These are phyloP conservation scores for Vittaforma corneae DNA, from an alignment of 371 early-diverging fungal genomes.

Conservation along the genomic window DNA sequence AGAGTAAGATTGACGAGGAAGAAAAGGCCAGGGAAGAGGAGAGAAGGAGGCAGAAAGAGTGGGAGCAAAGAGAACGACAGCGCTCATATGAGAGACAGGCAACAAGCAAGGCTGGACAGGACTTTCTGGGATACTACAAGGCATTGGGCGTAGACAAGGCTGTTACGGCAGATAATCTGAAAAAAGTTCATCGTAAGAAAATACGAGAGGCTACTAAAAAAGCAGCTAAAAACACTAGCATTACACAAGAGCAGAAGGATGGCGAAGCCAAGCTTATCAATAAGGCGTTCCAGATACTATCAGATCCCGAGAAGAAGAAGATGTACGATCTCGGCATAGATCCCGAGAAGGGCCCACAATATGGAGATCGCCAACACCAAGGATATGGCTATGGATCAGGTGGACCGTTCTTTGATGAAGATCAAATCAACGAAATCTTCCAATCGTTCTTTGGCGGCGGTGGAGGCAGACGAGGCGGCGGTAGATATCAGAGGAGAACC, in stretches of 20 bases:
- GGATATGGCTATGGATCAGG: background rate
- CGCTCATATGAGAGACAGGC: conserved; percentile 13
- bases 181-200: conserved; percentile 40
- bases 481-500: background rate
- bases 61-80: conserved; percentile 17
- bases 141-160: conserved; percentile 30
- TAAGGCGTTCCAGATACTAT: conserved; percentile 49
- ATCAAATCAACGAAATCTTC: conserved; percentile 21
- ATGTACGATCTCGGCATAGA: conserved; percentile 56
- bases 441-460: conserved; percentile 20
- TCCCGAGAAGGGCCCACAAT: conserved; percentile 24
- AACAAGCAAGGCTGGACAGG: conserved; percentile 30
- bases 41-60: conserved; percentile 23
- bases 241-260: conserved; percentile 21
- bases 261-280: conserved; percentile 28
- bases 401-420: background rate
- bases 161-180: conserved; percentile 22
- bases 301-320: conserved; percentile 34
- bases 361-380: background rate
- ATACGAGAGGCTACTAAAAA: conserved; percentile 14
- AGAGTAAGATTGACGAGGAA: conserved; percentile 21
- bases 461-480: background rate
- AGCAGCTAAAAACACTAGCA: conserved; percentile 11
- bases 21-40: conserved; percentile 23
- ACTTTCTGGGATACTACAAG: conserved; percentile 53